Conservation (phyloP, 2,329 filamentous ascomycete genomes). For the Pyrenophora teres region DNA sequence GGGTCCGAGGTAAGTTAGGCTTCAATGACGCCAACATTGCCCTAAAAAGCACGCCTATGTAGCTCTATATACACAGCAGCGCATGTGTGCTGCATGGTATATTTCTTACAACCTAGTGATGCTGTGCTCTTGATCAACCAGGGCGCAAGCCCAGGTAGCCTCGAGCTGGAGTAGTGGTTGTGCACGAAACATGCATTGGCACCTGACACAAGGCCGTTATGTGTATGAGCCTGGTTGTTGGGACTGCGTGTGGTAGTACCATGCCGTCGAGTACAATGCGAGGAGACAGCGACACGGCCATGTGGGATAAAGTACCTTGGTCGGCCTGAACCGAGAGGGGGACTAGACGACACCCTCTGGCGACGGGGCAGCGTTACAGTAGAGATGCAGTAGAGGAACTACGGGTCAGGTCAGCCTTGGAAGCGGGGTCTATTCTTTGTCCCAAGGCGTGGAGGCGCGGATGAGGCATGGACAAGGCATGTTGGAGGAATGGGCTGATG, state of each 20-base stretch:
- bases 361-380: too few relatives aligned
- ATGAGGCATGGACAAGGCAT: too few relatives aligned
- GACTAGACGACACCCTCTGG: too few relatives aligned
- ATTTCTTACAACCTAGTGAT: slow-evolving; percentile 19
- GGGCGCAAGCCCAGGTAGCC: slow-evolving; percentile 1
- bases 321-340: slow-evolving; percentile 13
- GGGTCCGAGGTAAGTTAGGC: too few relatives aligned
- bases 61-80: slow-evolving; percentile 27
- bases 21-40: slow-evolving; percentile 8
- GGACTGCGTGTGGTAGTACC: slow-evolving; percentile 38
- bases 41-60: slow-evolving; percentile 10
- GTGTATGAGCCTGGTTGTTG: slow-evolving; percentile 41
- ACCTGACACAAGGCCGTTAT: slow-evolving; percentile 42
- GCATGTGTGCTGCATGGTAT: slow-evolving; percentile 12
- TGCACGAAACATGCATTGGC: slow-evolving; percentile 36
- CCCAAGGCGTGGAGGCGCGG: too few relatives aligned
- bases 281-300: slow-evolving; percentile 27
- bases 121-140: slow-evolving; percentile 22
- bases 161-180: slow-evolving; percentile 7
- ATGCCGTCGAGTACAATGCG: slow-evolving; percentile 23
- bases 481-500: too few relatives aligned
- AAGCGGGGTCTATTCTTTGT: too few relatives aligned
- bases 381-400: too few relatives aligned
- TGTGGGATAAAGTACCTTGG: slow-evolving; percentile 29
- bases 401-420: too few relatives aligned